Evolutionary conservation across 2,329 filamentous ascomycete genomes (phyloP).

Genomic region (Phoma sp.): DNA sequence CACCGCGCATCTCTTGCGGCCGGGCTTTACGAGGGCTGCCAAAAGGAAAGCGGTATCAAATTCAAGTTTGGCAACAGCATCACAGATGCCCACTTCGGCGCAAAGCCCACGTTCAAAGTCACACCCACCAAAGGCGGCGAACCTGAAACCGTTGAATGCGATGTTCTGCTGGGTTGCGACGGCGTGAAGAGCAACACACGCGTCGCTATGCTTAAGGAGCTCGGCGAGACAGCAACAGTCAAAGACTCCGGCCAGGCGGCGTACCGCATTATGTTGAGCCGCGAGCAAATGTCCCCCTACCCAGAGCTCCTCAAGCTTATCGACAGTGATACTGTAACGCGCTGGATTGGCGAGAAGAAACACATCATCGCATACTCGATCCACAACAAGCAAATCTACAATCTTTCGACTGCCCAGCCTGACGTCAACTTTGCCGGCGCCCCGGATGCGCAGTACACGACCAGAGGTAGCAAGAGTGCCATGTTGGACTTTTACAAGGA

Average conservation of each 20-base stretch:
- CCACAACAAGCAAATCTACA: conserved; percentile 70
- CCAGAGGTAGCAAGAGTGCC: conserved; percentile 63
- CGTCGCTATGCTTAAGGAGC: conserved; percentile 60
- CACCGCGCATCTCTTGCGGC: conserved; percentile 76
- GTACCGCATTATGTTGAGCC: conserved; percentile 78
- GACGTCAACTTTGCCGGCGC: conserved; percentile 66
- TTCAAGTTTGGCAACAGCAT: conserved; percentile 71
- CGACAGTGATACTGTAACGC: conserved; percentile 69
- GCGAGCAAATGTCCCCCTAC: conserved; percentile 70
- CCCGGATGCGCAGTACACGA: conserved; percentile 66
- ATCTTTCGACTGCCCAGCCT: conserved; percentile 68
- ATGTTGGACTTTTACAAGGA: conserved; percentile 67
- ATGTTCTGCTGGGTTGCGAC: conserved; percentile 55
- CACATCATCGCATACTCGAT: conserved; percentile 84
- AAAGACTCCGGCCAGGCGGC: conserved; percentile 77
- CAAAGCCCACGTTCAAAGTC: conserved; percentile 66
- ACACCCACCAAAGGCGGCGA: conserved; percentile 61
- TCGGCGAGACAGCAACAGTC: conserved; percentile 61
- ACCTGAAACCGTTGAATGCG: conserved; percentile 59
- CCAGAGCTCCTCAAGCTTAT: conserved; percentile 72
- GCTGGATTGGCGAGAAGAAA: conserved; percentile 77
- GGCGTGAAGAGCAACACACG: conserved; percentile 57
- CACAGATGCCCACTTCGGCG: conserved; percentile 61
- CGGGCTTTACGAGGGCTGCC: conserved; percentile 73
- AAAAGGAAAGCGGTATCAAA: conserved; percentile 64